phyloP scores from a whole-genome alignment of 1,284 basidiomycete species.

The Melampsora larici-populina region DNA sequence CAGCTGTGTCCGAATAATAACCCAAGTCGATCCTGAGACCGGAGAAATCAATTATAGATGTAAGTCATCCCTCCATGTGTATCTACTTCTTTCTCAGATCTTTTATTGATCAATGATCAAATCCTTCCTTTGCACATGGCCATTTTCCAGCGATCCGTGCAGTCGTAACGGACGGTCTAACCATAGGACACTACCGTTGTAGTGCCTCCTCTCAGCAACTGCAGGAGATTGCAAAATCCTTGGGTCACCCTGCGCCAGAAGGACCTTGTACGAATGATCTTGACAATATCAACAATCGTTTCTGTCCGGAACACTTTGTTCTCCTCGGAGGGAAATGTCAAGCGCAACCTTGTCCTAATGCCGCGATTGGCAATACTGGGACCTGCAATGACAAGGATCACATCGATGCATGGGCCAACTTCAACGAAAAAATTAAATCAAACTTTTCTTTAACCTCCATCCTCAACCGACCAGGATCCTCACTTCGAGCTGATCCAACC shows the following conservation, averaged over 20 bases:
- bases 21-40: background rate
- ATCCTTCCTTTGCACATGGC: background rate
- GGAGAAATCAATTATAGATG: background rate
- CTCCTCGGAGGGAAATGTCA: background rate
- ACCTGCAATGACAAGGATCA: background rate
- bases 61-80: background rate
- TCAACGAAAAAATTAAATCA: background rate
- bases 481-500: background rate
- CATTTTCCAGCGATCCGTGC: background rate
- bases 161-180: background rate
- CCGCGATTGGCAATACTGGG: background rate
- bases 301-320: background rate
- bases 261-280: background rate
- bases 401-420: background rate
- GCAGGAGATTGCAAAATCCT: background rate
- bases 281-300: background rate
- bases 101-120: background rate
- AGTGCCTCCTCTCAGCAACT: background rate
- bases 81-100: background rate
- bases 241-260: background rate
- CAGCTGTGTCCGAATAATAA: background rate
- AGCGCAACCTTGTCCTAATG: background rate
- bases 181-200: background rate
- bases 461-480: no score
- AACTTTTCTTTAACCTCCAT: background rate